Conservation (phyloP, 2,329 filamentous ascomycete species). For the Pseudogymnoascus destructans region DNA sequence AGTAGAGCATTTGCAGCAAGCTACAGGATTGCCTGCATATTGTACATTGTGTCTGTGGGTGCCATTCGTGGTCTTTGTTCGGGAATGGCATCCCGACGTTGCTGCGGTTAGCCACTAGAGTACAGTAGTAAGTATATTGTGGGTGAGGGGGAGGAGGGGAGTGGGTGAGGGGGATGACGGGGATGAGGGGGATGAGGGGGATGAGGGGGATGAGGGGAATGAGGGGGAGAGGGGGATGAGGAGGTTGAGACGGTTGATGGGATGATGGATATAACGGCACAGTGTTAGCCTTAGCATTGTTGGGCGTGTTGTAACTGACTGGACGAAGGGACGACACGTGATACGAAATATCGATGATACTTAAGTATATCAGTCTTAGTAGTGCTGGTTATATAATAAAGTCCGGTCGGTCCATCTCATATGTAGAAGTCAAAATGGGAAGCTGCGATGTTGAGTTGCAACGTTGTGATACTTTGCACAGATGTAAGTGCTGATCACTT, state of each 20-base stretch:
- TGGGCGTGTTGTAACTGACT: background rate
- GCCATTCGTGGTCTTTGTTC: background rate
- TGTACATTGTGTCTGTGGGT: background rate
- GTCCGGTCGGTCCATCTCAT: background rate
- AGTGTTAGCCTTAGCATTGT: background rate
- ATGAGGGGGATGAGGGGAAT: background rate
- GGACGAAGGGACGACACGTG: background rate
- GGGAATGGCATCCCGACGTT: background rate
- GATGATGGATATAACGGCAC: conserved; percentile 1
- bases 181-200: background rate
- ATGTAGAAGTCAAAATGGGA: background rate
- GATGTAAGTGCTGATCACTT: background rate
- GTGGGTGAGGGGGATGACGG: background rate
- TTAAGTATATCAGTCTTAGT: background rate
- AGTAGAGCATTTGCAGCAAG: background rate
- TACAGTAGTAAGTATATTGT: background rate
- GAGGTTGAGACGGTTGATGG: background rate
- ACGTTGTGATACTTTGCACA: background rate
- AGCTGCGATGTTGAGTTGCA: background rate
- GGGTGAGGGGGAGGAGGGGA: background rate
- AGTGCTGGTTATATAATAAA: background rate
- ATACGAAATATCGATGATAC: background rate
- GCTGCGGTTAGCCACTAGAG: background rate
- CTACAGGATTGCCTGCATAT: background rate
- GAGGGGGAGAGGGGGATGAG: no score